Conservation (phyloP, 2,329 filamentous ascomycete genomes). For the Penicillium polonicum region DNA sequence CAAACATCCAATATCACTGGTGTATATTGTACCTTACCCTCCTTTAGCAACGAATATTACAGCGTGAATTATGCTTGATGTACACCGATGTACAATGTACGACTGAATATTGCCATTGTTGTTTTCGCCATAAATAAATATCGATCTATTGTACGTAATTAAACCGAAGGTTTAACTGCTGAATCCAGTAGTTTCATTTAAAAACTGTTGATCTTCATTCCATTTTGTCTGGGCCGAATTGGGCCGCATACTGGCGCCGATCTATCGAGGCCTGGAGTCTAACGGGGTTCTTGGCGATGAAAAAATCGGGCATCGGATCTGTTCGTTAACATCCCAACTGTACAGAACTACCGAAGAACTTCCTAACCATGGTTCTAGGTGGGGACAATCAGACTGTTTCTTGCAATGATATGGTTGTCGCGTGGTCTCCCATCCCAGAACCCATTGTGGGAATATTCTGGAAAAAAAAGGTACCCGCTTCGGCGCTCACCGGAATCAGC, state of each 20-base stretch:
- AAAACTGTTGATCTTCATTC: neutral
- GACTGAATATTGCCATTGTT: neutral
- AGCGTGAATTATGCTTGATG: neutral
- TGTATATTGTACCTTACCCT: neutral
- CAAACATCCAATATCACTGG: neutral
- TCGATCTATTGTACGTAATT: neutral
- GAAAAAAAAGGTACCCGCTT: neutral
- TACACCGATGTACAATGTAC: neutral
- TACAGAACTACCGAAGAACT: neutral
- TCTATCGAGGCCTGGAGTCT: neutral
- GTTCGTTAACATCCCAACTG: neutral
- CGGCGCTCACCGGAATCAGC: neutral
- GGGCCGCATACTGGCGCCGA: neutral
- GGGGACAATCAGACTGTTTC: neutral
- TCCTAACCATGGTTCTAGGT: neutral
- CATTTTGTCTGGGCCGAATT: neutral
- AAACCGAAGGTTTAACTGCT: neutral
- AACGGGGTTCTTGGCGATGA: neutral
- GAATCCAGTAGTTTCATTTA: neutral
- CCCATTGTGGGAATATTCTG: too few species aligned
- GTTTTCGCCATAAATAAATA: neutral
- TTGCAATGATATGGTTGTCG: neutral
- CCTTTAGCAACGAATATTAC: neutral
- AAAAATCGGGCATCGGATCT: neutral
- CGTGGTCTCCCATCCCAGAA: neutral